Base-by-base conservation (phyloP, 257 asterid genomes). In the Datura wrightii region DNA sequence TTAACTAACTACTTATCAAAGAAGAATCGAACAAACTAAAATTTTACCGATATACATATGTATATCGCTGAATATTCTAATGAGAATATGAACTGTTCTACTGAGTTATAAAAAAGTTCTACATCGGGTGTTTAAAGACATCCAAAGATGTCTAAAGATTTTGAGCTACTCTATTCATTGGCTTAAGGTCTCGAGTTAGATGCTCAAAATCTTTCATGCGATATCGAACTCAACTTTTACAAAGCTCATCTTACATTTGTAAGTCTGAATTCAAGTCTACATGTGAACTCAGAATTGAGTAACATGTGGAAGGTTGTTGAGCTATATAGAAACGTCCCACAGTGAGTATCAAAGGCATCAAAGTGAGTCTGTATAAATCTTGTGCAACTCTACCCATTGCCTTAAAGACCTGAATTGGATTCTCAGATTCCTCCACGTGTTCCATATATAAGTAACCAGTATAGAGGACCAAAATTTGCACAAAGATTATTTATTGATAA, bases 391-490 rank as follows among this genome's bases (percentile, higher is more conserved):
- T 63, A 78, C 14, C 39, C 62, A 5, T 6, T 78, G 8, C 82
- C 82, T 31, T 52, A 8, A 78, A 52, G 62, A 34, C 50, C 24
- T 78, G 63, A 34, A 34, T 52, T 78, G 65, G 48, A 14, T 34
- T 52, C 82, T 78, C 82, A 14, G n/a, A 78, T 52, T 78, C 19
- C 41, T 52, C 82, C 62, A 78, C 48, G 7, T 52, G 82, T 52
- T 78, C 48, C 46, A 14, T 18, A 78, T 8, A 78, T 52, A 52
- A 34, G 82, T 78, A 52, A 7, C 2, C 31, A 76, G 31, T 14
- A 50, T 50, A 34, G 52, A 7, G 5, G 42, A 78, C 31, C 39
- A 42, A 70, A 70, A 41, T 70, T 66, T 67, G 78, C 52, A 39
- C 50, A 67, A 39, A 39, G 14, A 39, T 39, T 39, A 67, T 67